Base-by-base conservation (phyloP, 202 grass and related monocot species). In the Bolboschoenoplectus hybrid region DNA sequence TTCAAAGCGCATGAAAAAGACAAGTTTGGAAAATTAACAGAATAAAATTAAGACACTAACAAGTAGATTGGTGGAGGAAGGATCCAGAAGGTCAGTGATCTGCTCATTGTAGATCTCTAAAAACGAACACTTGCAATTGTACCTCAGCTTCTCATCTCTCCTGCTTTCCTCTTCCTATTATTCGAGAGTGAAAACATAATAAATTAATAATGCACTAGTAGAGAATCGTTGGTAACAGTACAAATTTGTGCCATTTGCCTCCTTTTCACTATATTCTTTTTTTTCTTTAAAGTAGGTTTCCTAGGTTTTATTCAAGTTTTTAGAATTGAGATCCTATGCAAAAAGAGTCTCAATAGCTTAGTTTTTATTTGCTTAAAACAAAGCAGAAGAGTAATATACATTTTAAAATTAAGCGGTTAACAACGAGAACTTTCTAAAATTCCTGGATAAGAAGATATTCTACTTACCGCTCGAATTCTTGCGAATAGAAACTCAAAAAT, bases 21-120 rank as follows among this genome's bases (percentile, higher is more conserved):
- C 74, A 78, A 63, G 39, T 57, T 85, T 68, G 55, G 85, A 84
- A 36, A 73, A 46, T 81, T 19, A 87, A 41, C 26, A 56, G 39
- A 34, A 90, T 80, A 86, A 76, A 68, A 9, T 32, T 5, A 85
- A 51, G 55, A 56, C 67, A 52, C 89, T 69, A 83, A 98, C 97
- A 72, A 90, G 93, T 41, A 98, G 90, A 90, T 98, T 98, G 64
- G 91, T 90, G 32, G 88, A 91, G 51, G 90, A 91, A 88, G 93
- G 93, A 71, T 98, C 97, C 70, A 98, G 90, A 88, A 98, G 97
- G 88, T 98, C 97, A 47, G 90, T 98, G 61, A 98, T 98, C 84
- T 98, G 96, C 87, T 98, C 96, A 64, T 98, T 98, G 89, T 98
- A 98, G 87, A 98, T 98, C 88, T 98, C 93, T 9, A 98, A 82